Percentiles rank a stretch among this genome's conserved stretches.
Evolutionary conservation across 495 filamentous ascomycete species (phyloP).

Genomic region (Lindgomyces ingoldianus): DNA sequence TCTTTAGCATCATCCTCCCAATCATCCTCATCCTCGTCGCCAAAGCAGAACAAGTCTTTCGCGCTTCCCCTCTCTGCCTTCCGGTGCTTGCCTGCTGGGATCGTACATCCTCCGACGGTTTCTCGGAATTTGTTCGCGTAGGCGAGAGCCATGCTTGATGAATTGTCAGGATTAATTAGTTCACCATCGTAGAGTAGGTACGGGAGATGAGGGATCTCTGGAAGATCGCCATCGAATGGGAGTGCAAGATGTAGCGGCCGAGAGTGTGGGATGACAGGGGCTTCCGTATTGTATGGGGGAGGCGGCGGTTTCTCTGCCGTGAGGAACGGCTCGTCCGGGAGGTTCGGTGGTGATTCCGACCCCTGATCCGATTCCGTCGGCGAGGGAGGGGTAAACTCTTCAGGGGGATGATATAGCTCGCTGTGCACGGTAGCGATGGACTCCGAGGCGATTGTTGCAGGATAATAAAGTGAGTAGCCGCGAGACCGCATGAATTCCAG

Average conservation of each 20-base stretch:
- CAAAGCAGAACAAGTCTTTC: slow-evolving; percentile 46
- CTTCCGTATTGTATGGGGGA: slow-evolving; percentile 27
- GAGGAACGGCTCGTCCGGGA: slow-evolving; percentile 37
- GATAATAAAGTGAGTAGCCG: slow-evolving; percentile 76
- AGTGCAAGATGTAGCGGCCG: slow-evolving; percentile 41
- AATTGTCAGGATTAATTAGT: slow-evolving; percentile 3
- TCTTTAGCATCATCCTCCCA: slow-evolving; percentile 28
- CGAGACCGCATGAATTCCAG: slow-evolving; percentile 69
- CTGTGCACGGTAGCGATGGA: slow-evolving; percentile 68
- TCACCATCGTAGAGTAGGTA: slow-evolving; percentile 37
- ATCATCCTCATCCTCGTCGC: slow-evolving; percentile 37
- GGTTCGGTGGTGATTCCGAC: slow-evolving; percentile 6
- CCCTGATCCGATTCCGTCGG: background rate
- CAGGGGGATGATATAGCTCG: slow-evolving; percentile 69
- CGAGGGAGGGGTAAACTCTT: slow-evolving; percentile 56
- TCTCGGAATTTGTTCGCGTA: slow-evolving; percentile 37
- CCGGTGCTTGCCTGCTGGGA: slow-evolving; percentile 29
- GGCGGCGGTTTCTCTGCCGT: slow-evolving; percentile 27
- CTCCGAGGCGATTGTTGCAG: slow-evolving; percentile 53
- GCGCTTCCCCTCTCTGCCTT: slow-evolving; percentile 23
- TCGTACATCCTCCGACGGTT: slow-evolving; percentile 41
- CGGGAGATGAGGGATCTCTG: slow-evolving; percentile 42
- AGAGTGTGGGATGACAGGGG: slow-evolving; percentile 15
- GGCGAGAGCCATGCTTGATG: background rate
- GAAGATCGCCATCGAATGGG: slow-evolving; percentile 44